phyloP scores from a whole-genome alignment of 495 filamentous ascomycete species.

The Tetracladium setigerum region DNA sequence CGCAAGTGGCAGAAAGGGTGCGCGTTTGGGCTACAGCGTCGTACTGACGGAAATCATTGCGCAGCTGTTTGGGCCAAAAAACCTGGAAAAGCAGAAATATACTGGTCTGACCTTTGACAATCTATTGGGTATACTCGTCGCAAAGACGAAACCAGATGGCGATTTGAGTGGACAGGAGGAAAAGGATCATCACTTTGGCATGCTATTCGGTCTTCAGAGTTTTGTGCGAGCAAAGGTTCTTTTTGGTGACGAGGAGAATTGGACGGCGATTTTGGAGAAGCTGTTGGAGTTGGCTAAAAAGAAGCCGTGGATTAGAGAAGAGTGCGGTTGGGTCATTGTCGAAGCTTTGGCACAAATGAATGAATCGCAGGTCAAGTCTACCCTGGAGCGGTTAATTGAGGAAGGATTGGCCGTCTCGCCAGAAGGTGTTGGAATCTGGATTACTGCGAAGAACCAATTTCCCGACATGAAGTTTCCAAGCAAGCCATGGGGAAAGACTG shows the following conservation, averaged over 20 bases:
- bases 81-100: constrained; percentile 34
- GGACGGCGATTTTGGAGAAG: constrained; percentile 53
- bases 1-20: constrained; percentile 83
- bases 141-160: constrained; percentile 56
- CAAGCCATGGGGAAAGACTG: constrained; percentile 61
- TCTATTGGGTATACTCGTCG: constrained; percentile 57
- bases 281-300: constrained; percentile 49
- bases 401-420: constrained; percentile 64
- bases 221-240: constrained; percentile 73
- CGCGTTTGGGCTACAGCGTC: constrained; percentile 83
- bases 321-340: constrained; percentile 68
- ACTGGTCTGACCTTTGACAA: constrained; percentile 43
- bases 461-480: constrained; percentile 54
- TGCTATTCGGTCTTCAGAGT: constrained; percentile 78
- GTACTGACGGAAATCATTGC: constrained; percentile 76
- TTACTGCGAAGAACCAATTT: constrained; percentile 56
- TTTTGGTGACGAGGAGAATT: constrained; percentile 48
- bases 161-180: constrained; percentile 71
- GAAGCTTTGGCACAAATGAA: constrained; percentile 42
- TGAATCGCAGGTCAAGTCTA: constrained; percentile 45
- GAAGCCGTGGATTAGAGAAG: constrained; percentile 84
- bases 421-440: constrained; percentile 86
- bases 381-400: constrained; percentile 53
- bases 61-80: constrained; percentile 46
- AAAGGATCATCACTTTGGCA: constrained; percentile 75